phyloP scores from a whole-genome alignment of 768 basidiomycete genomes.

The Termitomyces sp. region DNA sequence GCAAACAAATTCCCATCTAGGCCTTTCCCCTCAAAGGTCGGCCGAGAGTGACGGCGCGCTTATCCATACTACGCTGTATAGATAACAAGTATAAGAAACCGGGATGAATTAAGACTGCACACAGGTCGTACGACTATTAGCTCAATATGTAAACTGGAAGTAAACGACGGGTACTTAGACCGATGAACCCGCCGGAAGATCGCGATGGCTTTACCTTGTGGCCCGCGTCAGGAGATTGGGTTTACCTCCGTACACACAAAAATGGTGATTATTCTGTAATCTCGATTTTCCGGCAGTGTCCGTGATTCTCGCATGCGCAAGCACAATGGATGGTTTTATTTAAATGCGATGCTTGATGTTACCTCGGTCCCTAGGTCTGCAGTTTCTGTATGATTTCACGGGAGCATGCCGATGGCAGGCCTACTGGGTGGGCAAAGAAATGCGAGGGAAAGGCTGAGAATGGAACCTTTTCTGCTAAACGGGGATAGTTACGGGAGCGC shows the following conservation, averaged over 20 bases:
- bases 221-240: conserved; percentile 3
- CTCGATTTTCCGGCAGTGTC: conserved; percentile 15
- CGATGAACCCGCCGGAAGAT: neutral
- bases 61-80: neutral
- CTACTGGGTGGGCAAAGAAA: neutral
- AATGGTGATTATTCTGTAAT: conserved; percentile 3
- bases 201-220: neutral
- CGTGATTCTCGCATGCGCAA: conserved; percentile 15
- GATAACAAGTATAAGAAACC: neutral
- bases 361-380: neutral
- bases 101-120: too few relatives aligned
- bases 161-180: neutral
- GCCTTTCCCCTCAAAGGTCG: neutral
- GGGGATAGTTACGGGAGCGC: conserved; percentile 6
- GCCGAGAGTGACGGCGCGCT: conserved; percentile 5
- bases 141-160: neutral
- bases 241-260: conserved; percentile 3
- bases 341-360: neutral
- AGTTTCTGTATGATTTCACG: neutral
- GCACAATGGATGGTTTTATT: neutral
- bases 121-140: neutral
- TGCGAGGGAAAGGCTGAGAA: conserved; percentile 3
- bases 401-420: neutral
- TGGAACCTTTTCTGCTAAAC: conserved; percentile 14
- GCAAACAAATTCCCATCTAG: neutral